Evolutionary conservation across 2,329 filamentous ascomycete species (phyloP).

Genomic region (Pseudogymnoascus verrucosus): DNA sequence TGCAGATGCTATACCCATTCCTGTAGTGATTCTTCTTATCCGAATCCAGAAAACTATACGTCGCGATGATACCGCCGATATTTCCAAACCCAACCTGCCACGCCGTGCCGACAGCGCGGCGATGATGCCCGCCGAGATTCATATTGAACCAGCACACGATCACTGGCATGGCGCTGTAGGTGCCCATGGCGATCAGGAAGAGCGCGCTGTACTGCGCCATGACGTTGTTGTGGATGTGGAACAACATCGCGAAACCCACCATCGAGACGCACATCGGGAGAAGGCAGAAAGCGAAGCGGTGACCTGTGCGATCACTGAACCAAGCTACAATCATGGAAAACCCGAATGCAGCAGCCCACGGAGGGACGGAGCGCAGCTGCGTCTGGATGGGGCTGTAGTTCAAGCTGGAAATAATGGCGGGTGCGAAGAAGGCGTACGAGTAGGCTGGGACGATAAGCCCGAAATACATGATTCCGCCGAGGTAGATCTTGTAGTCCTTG

Average conservation of each 20-base stretch:
- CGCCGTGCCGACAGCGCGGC: constrained; percentile 61
- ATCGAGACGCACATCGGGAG: constrained; percentile 62
- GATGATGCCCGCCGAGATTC: constrained; percentile 67
- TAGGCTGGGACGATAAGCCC: constrained; percentile 72
- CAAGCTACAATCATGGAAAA: constrained; percentile 71
- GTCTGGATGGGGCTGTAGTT: constrained; percentile 49
- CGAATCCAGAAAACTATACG: constrained; percentile 54
- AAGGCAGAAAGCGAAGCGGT: constrained; percentile 69
- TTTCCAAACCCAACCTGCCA: constrained; percentile 77
- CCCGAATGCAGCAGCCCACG: constrained; percentile 66
- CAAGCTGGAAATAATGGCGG: constrained; percentile 61
- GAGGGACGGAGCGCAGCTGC: constrained; percentile 43
- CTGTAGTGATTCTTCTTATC: constrained; percentile 60
- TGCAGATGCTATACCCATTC: constrained; percentile 68
- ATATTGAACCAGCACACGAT: constrained; percentile 78
- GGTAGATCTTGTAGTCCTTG: constrained; percentile 65
- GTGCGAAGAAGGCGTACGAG: constrained; percentile 70
- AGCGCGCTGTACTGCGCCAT: constrained; percentile 68
- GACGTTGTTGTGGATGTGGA: constrained; percentile 60
- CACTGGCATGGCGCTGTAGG: constrained; percentile 84
- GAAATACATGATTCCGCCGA: constrained; percentile 75
- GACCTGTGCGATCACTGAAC: constrained; percentile 60
- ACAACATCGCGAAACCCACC: constrained; percentile 65
- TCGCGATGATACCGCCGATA: constrained; percentile 70
- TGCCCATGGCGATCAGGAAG: constrained; percentile 72